Evolutionary conservation across 495 filamentous ascomycete genomes (phyloP).

Genomic region (Astrothelium macrocarpum): DNA sequence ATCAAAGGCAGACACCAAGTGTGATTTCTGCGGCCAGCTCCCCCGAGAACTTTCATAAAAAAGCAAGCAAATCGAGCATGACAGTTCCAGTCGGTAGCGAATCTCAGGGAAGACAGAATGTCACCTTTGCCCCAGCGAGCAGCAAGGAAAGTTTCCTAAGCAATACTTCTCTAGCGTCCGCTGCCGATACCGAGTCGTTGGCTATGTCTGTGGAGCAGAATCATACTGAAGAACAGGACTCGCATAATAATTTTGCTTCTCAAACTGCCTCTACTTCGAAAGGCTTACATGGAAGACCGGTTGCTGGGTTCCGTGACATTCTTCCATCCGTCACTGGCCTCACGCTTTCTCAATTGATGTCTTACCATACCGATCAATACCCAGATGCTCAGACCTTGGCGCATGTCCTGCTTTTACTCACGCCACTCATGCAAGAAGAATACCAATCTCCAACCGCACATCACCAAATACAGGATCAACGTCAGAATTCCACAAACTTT

Average conservation of each 20-base stretch:
- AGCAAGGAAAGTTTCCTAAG: not conserved
- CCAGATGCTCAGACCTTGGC: conserved; percentile 30
- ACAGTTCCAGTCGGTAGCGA: not conserved
- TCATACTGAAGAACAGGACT: not conserved
- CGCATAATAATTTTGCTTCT: not conserved
- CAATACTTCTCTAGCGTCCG: not conserved
- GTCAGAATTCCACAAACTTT: not conserved
- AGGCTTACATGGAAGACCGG: not conserved
- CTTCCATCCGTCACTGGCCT: not conserved
- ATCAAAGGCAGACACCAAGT: not conserved
- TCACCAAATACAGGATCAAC: not conserved
- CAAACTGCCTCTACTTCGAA: not conserved
- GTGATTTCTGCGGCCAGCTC: not conserved
- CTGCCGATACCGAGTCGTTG: not conserved
- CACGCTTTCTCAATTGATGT: conserved; percentile 25
- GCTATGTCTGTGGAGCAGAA: not conserved
- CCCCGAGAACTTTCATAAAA: not conserved
- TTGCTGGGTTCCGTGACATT: not conserved
- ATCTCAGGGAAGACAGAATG: not conserved
- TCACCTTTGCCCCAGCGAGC: not conserved
- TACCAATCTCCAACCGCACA: conserved; percentile 14
- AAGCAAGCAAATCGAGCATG: not conserved
- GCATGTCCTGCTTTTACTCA: conserved; percentile 25
- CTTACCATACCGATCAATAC: conserved; percentile 18
- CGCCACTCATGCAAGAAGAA: conserved; percentile 26